Evolutionary conservation across 179 eudicot species (phyloP), one percentile per base, ranked within the genome.

Genomic region (Beta macrorhiza): DNA sequence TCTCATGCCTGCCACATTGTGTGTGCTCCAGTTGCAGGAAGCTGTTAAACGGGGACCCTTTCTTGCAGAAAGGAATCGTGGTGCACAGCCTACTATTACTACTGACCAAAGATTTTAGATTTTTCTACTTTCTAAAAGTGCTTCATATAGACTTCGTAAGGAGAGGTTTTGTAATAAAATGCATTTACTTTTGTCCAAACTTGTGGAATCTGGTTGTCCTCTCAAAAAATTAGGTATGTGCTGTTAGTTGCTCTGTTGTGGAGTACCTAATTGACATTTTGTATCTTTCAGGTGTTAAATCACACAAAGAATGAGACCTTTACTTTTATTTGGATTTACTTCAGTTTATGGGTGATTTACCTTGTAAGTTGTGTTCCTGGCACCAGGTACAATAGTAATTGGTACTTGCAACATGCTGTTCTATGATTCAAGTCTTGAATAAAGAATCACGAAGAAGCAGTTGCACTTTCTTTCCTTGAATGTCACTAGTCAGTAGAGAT

Each of bases 11-110:
- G 52, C 59, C 29, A 1, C 15, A 16, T n/a, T 37, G 67, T 13
- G 9, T 64, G 78, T 64, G 72, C 25, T 16, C 65, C 95, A 95
- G 99, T 82, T 95, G 85, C 91, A 88, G 80, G 98, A 92, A 83
- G 94, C 96, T 64, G 87, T 91, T 15, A 82, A 59, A 80, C 90
- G 93, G 76, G 99, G 99, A 74, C 99, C 99, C 37, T 95, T 89
- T 70, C 95, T 90, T 17, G 91, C 91, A 45, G 87, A 86, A 83
- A 91, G 83, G 85, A 88, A 75, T 52, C 53, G 59, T 29, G 94
- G 92, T 80, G 93, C 97, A 74, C 92, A 75, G 75, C 99, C 97
- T 56, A 78, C 85, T 16, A 85, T 93, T 52, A 83, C 77, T 80
- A 93, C 99, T n/a, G 98, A 89, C 5, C 97, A 95, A 20, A 88